Conservation (phyloP, 495 filamentous ascomycete species). For the Jackrogersella multiformis region DNA sequence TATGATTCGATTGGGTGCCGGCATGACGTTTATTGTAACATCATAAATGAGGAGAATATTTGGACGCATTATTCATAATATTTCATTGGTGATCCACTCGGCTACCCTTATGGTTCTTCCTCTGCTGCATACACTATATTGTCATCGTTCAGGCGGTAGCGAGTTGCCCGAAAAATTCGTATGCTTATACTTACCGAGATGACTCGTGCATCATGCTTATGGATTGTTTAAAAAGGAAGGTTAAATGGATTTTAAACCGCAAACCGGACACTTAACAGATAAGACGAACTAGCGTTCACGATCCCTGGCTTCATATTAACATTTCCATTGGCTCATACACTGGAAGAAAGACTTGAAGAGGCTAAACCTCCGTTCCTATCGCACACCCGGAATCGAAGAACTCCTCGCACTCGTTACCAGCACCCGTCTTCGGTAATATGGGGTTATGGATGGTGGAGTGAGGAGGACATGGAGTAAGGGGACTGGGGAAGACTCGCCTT, state of each 20-base stretch:
- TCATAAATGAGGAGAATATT: background rate
- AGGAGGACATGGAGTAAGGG: background rate
- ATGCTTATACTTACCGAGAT: background rate
- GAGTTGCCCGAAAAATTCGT: background rate
- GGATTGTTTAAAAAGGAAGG: background rate
- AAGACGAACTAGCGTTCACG: background rate
- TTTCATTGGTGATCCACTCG: background rate
- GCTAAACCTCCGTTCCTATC: background rate
- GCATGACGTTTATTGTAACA: background rate
- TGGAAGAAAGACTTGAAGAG: background rate
- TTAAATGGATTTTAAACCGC: background rate
- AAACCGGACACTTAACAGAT: background rate
- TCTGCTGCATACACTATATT: slow-evolving; percentile 5
- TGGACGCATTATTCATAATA: background rate
- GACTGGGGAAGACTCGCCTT: background rate
- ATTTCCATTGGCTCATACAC: background rate
- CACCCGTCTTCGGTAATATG: background rate
- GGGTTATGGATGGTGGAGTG: slow-evolving; percentile 1
- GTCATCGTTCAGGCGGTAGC: background rate
- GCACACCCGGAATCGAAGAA: background rate
- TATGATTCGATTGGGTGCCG: slow-evolving; percentile 4
- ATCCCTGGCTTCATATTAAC: background rate
- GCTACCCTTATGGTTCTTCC: background rate
- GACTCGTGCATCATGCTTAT: background rate
- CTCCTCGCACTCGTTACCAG: background rate